phyloP scores from a whole-genome alignment of 805 yeast species.

The Starmera dryadoides region DNA sequence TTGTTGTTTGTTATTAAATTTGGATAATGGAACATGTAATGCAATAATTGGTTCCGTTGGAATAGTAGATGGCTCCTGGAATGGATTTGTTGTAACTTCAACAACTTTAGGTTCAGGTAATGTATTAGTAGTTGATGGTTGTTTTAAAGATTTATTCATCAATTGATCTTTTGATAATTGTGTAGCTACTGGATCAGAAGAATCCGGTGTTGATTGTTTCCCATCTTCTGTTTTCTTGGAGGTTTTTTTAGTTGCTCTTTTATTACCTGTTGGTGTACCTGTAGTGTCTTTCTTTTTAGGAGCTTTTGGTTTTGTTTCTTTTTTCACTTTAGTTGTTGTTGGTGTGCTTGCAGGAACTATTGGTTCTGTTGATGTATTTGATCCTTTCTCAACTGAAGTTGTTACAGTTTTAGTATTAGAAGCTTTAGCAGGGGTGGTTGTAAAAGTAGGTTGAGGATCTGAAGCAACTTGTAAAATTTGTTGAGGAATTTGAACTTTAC shows the following conservation, averaged over 20 bases:
- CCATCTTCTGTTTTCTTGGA: neutral
- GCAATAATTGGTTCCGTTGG: conserved; percentile 42
- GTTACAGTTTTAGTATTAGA: too few species aligned
- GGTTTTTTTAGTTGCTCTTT: neutral
- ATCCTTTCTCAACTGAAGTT: too few species aligned
- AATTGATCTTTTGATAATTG: conserved; percentile 10
- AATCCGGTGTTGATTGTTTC: neutral
- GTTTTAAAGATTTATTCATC: conserved; percentile 14
- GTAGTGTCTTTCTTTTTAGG: neutral
- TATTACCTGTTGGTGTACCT: neutral
- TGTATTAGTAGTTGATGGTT: conserved; percentile 11
- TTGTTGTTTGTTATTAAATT: conserved; percentile 11
- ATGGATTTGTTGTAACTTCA: conserved; percentile 4
- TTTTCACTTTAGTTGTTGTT: neutral
- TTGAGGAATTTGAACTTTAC: too few species aligned
- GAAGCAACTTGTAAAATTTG: too few species aligned
- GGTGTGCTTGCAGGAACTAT: neutral
- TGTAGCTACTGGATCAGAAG: neutral
- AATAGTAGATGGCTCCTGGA: conserved; percentile 1
- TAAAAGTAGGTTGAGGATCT: too few species aligned
- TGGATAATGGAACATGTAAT: conserved; percentile 40
- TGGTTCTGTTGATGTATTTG: neutral
- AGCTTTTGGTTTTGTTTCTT: neutral
- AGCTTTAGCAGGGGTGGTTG: too few species aligned
- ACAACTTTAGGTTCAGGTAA: conserved; percentile 15